Base-by-base conservation (phyloP, 768 basidiomycete species). In the Psilocybe cyanescens region DNA sequence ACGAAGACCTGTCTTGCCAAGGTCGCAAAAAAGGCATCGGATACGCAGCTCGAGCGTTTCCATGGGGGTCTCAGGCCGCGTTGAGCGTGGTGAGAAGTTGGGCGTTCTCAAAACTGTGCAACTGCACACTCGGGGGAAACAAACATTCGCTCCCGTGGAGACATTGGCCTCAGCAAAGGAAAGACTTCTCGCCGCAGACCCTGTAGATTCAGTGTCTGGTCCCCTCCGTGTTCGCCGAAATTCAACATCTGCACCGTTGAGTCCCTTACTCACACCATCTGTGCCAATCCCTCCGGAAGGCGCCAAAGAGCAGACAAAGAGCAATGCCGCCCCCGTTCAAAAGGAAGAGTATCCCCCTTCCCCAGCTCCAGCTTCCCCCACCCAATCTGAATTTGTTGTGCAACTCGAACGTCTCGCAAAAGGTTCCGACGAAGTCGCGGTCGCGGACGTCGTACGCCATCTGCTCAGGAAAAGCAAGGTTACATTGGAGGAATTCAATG, bases 21-120 rank as follows among this genome's bases (percentile, higher is more conserved):
- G 75, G 3, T 68, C 73, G 31, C 64, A 68, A 19, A 78, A 75
- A 63, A 59, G 74, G 45, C 66, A 76, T 19, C 84, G 84, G 44
- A 74, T 78, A 7, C 83, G 89, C 19, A 89, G 88, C 57, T 84
- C 82, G 64, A 90, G 88, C 66, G 75, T 90, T 2, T 85, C 86
- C 1, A 71, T 85, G 60, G 76, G 80, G 6, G 65, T 74, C 7
- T 75, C 76, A 48, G 82, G 75, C 33, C 75, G 77, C 30, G 69
- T 53, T n/a, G 81, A 83, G 53, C 75, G 64, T 49, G 76, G 64
- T 50, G 81, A 72, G 70, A 81, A 69, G 48, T 75, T 84, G n/a
- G 79, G 86, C 31, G 86, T 92, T 9, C 70, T 92, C 44, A 79
- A 85, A 62, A 82, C 84, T 1, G 84, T 91, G 4, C 86, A 89